Conservation (phyloP, 495 filamentous ascomycete genomes). For the Talaromyces trachyspermus region DNA sequence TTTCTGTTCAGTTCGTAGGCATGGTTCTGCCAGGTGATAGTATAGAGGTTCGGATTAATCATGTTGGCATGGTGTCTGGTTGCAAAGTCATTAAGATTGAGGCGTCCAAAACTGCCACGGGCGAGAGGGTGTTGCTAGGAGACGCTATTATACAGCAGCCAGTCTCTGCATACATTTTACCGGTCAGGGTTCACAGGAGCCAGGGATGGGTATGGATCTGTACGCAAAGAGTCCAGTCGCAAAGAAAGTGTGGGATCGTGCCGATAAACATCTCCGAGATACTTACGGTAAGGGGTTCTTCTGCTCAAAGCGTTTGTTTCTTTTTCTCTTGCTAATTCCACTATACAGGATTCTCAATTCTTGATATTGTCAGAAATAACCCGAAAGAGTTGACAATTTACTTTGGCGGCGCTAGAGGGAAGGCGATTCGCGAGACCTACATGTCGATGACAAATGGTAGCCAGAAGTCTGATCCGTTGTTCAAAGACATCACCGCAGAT, state of each 20-base stretch:
- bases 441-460: constrained; percentile 18
- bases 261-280: constrained; percentile 26
- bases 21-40: constrained; percentile 33
- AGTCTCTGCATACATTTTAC: constrained; percentile 36
- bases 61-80: constrained; percentile 30
- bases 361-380: constrained; percentile 31
- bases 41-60: constrained; percentile 21
- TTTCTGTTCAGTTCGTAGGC: constrained; percentile 19
- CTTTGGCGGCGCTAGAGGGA: constrained; percentile 32
- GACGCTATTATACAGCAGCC: constrained; percentile 31
- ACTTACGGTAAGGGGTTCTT: constrained; percentile 24
- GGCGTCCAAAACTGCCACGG: constrained; percentile 16
- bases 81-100: constrained; percentile 22
- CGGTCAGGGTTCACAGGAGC: constrained; percentile 35
- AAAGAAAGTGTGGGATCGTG: constrained; percentile 30
- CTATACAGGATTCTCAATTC: constrained; percentile 32
- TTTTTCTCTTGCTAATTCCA: too few species aligned
- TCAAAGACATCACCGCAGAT: constrained; percentile 16
- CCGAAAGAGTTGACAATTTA: constrained; percentile 32
- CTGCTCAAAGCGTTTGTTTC: not conserved
- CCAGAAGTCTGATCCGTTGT: constrained; percentile 9
- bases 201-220: constrained; percentile 36
- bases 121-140: constrained; percentile 23
- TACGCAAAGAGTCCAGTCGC: constrained; percentile 26
- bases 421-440: constrained; percentile 29